Percentiles rank a stretch among this genome's conserved stretches.
Conservation (phyloP, 805 yeast genomes). For the Metschnikowia colocasiae region DNA sequence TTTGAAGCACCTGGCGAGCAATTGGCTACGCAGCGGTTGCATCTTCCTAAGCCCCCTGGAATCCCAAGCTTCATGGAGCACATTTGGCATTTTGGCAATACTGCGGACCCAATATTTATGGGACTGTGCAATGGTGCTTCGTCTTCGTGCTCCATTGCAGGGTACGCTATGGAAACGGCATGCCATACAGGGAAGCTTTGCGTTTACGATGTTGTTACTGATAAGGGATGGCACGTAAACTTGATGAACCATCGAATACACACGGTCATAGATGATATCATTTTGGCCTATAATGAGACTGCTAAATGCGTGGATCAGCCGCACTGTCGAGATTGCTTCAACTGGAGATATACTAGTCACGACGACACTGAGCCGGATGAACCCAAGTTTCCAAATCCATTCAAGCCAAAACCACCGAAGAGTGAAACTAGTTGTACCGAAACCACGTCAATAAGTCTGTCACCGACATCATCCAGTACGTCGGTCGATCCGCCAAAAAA, state of each 20-base stretch:
- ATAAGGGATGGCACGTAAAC: conserved; percentile 87
- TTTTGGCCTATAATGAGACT: conserved; percentile 68
- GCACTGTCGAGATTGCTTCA: conserved; percentile 85
- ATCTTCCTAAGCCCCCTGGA: conserved; percentile 92
- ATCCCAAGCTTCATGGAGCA: conserved; percentile 72
- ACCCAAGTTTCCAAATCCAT: conserved; percentile 38
- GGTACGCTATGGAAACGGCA: conserved; percentile 94
- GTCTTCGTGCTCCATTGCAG: conserved; percentile 83
- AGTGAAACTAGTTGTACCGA: conserved; percentile 4
- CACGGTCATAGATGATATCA: conserved; percentile 80
- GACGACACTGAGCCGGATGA: conserved; percentile 38
- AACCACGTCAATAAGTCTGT: not conserved
- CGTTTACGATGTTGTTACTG: conserved; percentile 83
- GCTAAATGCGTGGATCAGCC: conserved; percentile 73
- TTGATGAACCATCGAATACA: conserved; percentile 86
- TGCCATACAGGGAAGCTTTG: conserved; percentile 91
- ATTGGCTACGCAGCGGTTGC: conserved; percentile 77
- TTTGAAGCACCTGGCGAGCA: conserved; percentile 93
- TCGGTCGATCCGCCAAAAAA: conserved; percentile 34
- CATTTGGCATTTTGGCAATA: conserved; percentile 94
- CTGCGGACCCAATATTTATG: conserved; percentile 95
- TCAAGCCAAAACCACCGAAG: conserved; percentile 23
- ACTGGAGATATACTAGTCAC: conserved; percentile 73
- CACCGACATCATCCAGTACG: conserved; percentile 6
- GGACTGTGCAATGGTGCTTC: conserved; percentile 96